Percentiles rank a stretch among this genome's conserved stretches.
Evolutionary conservation across 176 grass and related monocot species (phyloP).

Genomic region (Carex cristatella): DNA sequence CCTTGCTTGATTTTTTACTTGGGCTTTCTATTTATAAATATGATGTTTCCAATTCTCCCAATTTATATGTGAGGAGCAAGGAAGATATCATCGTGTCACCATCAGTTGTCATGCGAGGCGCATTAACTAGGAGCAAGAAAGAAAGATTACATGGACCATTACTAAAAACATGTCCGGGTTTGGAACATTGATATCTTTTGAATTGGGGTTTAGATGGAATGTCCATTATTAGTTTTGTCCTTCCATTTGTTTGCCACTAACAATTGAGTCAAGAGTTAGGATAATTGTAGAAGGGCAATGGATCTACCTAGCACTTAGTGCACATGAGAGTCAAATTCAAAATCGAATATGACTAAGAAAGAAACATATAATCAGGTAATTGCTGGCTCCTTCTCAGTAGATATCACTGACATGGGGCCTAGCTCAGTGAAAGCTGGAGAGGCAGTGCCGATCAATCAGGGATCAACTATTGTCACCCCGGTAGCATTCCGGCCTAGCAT

Average conservation of each 20-base stretch:
- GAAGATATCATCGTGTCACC: neutral
- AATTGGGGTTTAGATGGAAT: neutral
- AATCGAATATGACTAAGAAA: neutral
- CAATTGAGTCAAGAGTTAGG: neutral
- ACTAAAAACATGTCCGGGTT: neutral
- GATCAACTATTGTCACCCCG: constrained; percentile 23
- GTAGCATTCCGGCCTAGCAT: constrained; percentile 19
- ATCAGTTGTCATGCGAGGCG: neutral
- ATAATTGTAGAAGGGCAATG: neutral
- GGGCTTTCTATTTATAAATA: neutral
- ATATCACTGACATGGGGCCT: neutral
- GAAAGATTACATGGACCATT: neutral
- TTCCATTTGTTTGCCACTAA: neutral
- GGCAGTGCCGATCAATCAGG: neutral
- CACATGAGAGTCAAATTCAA: neutral
- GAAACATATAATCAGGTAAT: constrained; percentile 19
- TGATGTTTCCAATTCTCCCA: neutral
- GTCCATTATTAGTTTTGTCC: neutral
- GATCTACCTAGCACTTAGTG: neutral
- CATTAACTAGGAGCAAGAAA: neutral
- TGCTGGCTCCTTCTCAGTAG: constrained; percentile 27
- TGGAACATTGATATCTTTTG: neutral
- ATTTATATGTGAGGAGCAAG: neutral
- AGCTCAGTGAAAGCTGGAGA: constrained; percentile 6
- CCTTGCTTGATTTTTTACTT: neutral